Evolutionary conservation across 2,329 filamentous ascomycete genomes (phyloP), one percentile per base, ranked within the genome.

Genomic region (Sclerotinia glacialis): DNA sequence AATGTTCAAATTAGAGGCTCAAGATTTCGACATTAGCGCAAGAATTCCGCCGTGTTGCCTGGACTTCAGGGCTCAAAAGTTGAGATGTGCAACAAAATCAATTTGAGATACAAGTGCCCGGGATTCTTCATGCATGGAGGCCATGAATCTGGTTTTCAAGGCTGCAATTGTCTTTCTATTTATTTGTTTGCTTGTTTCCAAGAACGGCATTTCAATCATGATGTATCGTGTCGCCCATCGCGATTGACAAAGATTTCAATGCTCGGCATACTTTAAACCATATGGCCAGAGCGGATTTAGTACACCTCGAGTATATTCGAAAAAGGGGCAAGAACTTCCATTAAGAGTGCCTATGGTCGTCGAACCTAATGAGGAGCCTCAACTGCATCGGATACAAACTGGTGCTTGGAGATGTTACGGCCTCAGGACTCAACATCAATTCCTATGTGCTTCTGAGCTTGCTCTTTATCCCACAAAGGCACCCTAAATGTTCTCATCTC

Each of bases 21-120:
- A 56, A 46, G n/a, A 55, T 53, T 28, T 44, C 60, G 37, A 47
- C 60, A 46, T 44, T 54, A 47, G 62, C 37, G 63, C 44, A 60
- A 21, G 16, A 52, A 53, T 65, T 65, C 63, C 63, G 54, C 54
- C 34, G 53, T 65, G 46, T 61, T 64, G 61, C 67, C 66, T 69
- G 65, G 61, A 56, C 55, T 69, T 69, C 66, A 53, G 37, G 67
- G 66, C 67, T 60, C 52, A 26, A 52, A 69, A 61, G 58, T 18
- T 69, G 56, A 44, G 67, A 66, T 31, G 53, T 69, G 67, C 67
- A 69, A 69, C 67, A 69, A 67, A 69, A 42, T 21, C 12, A 34
- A 18, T 65, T 44, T 8, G 23, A 54, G 37, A 49, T 37, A 28
- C 44, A 60, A 21, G 44, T 44, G 53, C 9, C 59, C 23, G 34